These are phyloP conservation scores for Acrocalymma vagum DNA, from an alignment of 2,329 filamentous ascomycete genomes.

Conservation along the genomic window DNA sequence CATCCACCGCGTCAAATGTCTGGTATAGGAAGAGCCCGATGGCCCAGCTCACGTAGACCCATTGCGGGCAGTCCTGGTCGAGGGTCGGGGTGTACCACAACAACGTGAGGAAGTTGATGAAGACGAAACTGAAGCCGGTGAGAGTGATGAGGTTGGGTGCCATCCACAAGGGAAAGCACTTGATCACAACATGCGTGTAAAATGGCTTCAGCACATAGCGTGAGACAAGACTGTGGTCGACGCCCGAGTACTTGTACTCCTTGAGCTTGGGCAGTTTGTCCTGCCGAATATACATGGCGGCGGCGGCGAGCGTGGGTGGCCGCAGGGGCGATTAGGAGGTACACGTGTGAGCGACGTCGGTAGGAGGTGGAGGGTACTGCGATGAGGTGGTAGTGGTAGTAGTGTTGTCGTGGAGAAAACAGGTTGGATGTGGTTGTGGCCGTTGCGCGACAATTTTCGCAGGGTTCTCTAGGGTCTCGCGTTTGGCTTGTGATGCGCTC, in stretches of 20 bases:
- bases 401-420: conserved; percentile 19
- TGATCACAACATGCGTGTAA: conserved; percentile 93
- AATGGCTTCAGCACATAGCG: conserved; percentile 97
- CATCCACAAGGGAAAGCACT: conserved; percentile 95
- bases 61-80: conserved; percentile 89
- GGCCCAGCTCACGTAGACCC: conserved; percentile 96
- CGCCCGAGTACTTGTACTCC: conserved; percentile 93
- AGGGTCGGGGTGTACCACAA: conserved; percentile 96
- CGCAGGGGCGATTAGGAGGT: no score
- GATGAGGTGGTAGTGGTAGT: conserved; percentile 12
- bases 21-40: conserved; percentile 93
- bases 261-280: conserved; percentile 86
- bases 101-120: conserved; percentile 88
- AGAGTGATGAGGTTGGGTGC: conserved; percentile 76
- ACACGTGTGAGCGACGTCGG: no score
- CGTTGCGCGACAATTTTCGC: conserved; percentile 13
- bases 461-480: conserved; percentile 18
- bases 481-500: conserved; percentile 35
- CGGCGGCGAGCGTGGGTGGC: no score
- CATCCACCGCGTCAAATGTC: conserved; percentile 97
- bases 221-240: conserved; percentile 89
- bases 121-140: conserved; percentile 87
- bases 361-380: conserved; percentile 10
- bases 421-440: conserved; percentile 14
- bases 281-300: conserved; percentile 95